Conservation (phyloP, 2,329 filamentous ascomycete genomes). For the Metarhizium rileyi region DNA sequence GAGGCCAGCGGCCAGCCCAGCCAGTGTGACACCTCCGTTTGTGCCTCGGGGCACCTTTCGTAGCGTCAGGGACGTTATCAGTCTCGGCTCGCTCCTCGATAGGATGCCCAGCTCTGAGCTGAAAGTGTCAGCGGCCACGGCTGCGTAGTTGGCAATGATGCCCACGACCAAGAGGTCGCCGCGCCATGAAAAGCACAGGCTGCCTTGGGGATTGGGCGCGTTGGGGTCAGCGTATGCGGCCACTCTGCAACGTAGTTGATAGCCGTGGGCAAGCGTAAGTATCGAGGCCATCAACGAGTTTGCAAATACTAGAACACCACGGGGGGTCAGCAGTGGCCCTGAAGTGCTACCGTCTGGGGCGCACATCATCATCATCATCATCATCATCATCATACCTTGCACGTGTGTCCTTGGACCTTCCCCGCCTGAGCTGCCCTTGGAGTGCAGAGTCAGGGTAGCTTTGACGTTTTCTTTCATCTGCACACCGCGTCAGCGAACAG, state of each 20-base stretch:
- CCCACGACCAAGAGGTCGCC: conserved; percentile 55
- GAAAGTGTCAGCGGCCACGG: conserved; percentile 87
- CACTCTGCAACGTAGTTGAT: conserved; percentile 43
- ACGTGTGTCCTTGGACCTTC: conserved; percentile 77
- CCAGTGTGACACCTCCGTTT: conserved; percentile 79
- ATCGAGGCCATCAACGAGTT: conserved; percentile 76
- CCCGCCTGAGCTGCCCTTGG: conserved; percentile 62
- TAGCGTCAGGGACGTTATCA: conserved; percentile 73
- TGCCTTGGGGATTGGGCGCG: conserved; percentile 24
- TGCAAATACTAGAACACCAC: conserved; percentile 64
- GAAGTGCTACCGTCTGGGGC: no score
- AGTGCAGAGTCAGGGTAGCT: conserved; percentile 66
- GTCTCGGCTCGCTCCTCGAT: conserved; percentile 61
- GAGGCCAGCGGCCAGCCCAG: conserved; percentile 64
- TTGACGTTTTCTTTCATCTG: conserved; percentile 85
- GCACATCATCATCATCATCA: no score
- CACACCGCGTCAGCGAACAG: conserved; percentile 9
- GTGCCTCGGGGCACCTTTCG: conserved; percentile 80
- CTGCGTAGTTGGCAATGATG: conserved; percentile 76
- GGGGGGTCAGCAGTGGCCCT: no score
- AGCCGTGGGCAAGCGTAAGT: conserved; percentile 47
- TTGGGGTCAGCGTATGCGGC: conserved; percentile 26
- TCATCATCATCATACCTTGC: conserved; percentile 51
- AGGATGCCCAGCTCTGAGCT: conserved; percentile 93
- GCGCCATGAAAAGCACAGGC: conserved; percentile 48